Conservation (phyloP, 2,329 filamentous ascomycete genomes). For the Pseudocercospora musae region DNA sequence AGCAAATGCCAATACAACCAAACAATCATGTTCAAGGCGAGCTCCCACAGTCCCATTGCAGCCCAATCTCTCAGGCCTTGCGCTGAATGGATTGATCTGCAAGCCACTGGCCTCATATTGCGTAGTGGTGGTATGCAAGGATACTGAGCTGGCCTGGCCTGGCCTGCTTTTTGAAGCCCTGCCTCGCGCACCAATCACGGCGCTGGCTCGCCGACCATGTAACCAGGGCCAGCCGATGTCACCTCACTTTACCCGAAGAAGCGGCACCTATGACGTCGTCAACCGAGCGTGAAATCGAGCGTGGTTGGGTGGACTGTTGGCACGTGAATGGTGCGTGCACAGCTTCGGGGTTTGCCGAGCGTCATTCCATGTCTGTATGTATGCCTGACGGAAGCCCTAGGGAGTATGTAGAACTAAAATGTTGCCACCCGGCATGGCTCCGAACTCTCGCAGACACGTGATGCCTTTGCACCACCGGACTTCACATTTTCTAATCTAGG, state of each 20-base stretch:
- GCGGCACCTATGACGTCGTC: not conserved
- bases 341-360: not conserved
- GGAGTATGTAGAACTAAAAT: too few relatives aligned
- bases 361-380: not conserved
- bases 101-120: not conserved
- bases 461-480: not conserved
- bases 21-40: too few relatives aligned
- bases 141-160: not conserved
- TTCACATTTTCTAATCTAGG: not conserved
- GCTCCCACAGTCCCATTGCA: not conserved
- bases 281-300: not conserved
- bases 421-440: not conserved
- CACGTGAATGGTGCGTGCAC: not conserved
- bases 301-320: not conserved
- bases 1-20: not conserved
- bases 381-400: not conserved
- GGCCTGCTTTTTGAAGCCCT: not conserved
- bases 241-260: conserved; percentile 6
- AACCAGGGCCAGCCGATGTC: conserved; percentile 4
- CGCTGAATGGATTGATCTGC: not conserved
- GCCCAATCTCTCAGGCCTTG: not conserved
- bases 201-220: not conserved
- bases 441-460: conserved; percentile 1
- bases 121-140: not conserved
- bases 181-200: not conserved